A percentile compares a stretch with the other conserved stretches of the same genome.
Conservation (phyloP, 2,329 filamentous ascomycete genomes). For the Calonectria ilicicola region DNA sequence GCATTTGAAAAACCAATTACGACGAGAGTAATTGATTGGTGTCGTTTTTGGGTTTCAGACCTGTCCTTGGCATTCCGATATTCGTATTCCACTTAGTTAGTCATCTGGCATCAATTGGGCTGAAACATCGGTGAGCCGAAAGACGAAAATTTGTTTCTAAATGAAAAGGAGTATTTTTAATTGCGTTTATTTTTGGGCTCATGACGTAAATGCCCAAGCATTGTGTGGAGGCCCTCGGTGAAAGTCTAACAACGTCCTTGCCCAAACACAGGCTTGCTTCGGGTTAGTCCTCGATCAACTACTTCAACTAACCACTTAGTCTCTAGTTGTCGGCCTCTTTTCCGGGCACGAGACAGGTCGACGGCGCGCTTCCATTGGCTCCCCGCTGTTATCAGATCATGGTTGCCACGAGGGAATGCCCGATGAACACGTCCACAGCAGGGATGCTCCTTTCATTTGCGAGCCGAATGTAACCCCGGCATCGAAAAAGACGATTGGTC, state of each 20-base stretch:
- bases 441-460: slow-evolving; percentile 11
- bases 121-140: not conserved
- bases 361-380: not conserved
- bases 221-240: not conserved
- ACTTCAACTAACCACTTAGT: not conserved
- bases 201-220: slow-evolving; percentile 12
- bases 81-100: not conserved
- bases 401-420: slow-evolving; percentile 14
- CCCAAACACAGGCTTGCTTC: not conserved
- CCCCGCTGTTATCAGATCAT: slow-evolving; percentile 11
- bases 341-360: not conserved
- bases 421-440: slow-evolving; percentile 13
- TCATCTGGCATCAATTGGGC: not conserved
- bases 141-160: not conserved
- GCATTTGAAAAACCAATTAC: not conserved
- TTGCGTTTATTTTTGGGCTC: not conserved
- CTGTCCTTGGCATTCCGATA: not conserved
- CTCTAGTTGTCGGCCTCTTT: not conserved
- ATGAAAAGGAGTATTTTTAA: not conserved
- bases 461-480: slow-evolving; percentile 15
- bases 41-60: not conserved
- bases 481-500: not conserved
- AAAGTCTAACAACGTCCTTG: not conserved
- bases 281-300: not conserved
- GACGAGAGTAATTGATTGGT: not conserved